phyloP scores from a whole-genome alignment of 805 yeast species.

The Ogataea haglerorum region DNA sequence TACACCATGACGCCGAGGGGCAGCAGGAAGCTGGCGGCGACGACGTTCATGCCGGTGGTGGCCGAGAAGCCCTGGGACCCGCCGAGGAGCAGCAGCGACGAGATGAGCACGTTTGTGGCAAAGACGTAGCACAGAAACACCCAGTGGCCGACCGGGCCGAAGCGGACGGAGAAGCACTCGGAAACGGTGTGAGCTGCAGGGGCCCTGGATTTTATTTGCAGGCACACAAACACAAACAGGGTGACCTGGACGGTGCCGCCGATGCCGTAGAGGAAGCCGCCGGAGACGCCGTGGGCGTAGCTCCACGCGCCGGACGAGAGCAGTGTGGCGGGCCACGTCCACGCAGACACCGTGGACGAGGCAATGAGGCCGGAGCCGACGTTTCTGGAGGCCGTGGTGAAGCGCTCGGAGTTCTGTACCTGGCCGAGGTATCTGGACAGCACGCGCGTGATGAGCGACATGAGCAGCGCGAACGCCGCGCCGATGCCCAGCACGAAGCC shows the following conservation, averaged over 20 bases:
- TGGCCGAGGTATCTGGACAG: constrained; percentile 16
- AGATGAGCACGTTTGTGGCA: constrained; percentile 26
- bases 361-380: constrained; percentile 19
- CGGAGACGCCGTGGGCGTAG: constrained; percentile 26
- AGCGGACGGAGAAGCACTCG: constrained; percentile 30
- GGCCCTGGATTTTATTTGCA: constrained; percentile 29
- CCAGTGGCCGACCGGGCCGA: constrained; percentile 25
- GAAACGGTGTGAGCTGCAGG: constrained; percentile 30
- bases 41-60: constrained; percentile 14
- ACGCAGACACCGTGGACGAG: constrained; percentile 25
- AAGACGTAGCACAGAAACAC: constrained; percentile 9
- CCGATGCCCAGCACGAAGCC: constrained; percentile 35
- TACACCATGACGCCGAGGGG: constrained; percentile 35
- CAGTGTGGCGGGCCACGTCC: constrained; percentile 33
- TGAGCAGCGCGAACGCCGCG: constrained; percentile 29
- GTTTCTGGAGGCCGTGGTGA: constrained; percentile 22
- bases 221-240: constrained; percentile 28
- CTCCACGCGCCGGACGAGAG: constrained; percentile 25
- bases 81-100: constrained; percentile 30
- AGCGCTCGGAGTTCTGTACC: constrained; percentile 25
- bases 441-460: constrained; percentile 25
- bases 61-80: constrained; percentile 11
- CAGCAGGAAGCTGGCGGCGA: constrained; percentile 28
- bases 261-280: constrained; percentile 28
- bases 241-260: constrained; percentile 29